Evolutionary conservation across 345 rosid genomes (phyloP).

Genomic region (Erodium maritimum): DNA sequence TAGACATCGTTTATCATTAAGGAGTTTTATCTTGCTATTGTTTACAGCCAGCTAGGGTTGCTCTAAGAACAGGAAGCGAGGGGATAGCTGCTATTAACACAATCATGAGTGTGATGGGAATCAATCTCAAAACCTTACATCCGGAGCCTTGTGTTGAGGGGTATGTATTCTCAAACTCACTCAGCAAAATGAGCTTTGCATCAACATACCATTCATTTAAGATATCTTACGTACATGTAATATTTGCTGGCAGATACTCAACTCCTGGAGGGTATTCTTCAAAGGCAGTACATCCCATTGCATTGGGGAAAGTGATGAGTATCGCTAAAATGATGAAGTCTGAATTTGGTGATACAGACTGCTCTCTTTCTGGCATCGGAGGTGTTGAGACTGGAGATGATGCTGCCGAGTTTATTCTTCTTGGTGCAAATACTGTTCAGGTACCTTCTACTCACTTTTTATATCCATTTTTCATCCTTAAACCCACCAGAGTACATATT

Average conservation of each 20-base stretch:
- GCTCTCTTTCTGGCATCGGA: constrained; percentile 88
- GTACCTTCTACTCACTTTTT: no score
- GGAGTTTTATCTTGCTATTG: neutral
- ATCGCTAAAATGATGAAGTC: constrained; percentile 84
- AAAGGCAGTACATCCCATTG: constrained; percentile 94
- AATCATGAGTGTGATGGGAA: constrained; percentile 97
- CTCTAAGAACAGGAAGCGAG: constrained; percentile 71
- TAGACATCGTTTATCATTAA: neutral
- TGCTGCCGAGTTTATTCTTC: constrained; percentile 91
- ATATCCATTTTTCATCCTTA: no score
- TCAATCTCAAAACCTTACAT: constrained; percentile 61
- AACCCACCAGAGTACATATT: no score
- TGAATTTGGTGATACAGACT: constrained; percentile 41
- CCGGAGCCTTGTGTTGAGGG: constrained; percentile 99
- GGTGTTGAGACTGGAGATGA: constrained; percentile 91
- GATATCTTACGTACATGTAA: neutral
- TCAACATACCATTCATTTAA: neutral
- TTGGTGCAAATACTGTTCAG: constrained; percentile 92
- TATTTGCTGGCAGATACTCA: constrained; percentile 50
- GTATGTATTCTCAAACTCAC: constrained; percentile 33
- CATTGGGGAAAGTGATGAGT: constrained; percentile 79
- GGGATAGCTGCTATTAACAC: constrained; percentile 88
- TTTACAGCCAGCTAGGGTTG: constrained; percentile 77
- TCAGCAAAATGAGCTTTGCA: constrained; percentile 3
- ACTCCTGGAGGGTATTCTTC: constrained; percentile 96